Evolutionary conservation across 129 eudicot species (phyloP), one percentile per base, ranked within the genome.

Genomic region (Flaveria bidentis): DNA sequence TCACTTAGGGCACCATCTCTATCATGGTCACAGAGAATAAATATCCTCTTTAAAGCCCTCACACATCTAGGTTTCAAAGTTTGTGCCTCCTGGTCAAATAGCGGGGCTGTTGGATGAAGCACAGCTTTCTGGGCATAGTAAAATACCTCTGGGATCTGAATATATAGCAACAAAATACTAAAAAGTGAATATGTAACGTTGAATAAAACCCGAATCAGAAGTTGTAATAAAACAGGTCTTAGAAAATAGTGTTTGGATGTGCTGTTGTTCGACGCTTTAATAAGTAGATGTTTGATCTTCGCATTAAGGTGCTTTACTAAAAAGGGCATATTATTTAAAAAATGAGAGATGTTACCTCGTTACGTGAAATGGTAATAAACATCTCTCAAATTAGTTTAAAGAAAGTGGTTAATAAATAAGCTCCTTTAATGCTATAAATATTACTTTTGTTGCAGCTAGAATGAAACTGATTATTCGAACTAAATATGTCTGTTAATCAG

Each of bases 1-100:
- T 94, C 98, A 76, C 90, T 88, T 62, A 94, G 86, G 16, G 97
- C 93, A 75, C 98, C 98, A 86, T 94, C 98, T 76, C 91, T 84
- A 86, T 94, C 98, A 65, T 80, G 87, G 79, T 94, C 98, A 69
- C 97, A 94, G 33, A 89, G 88, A 79, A 94, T 94, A 74, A 94
- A 94, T 78, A 94, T 94, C 68, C 97, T 83, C 77, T 89, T 94
- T 74, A 94, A 88, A 58, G 97, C 98, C 86, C 90, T 87, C 25
- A 91, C 86, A 76, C 97, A 94, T 76, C 93, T 86, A n/a, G 98
- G 96, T 81, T 86, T 91, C 81, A 94, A 72, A 46, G 94, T 90
- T 80, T 94, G 97, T 76, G 84, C 82, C 71, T 94, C 97, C 67
- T 89, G 97, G 64, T 91, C 97, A 80, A 91, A 94, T 15, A 94